These are phyloP conservation scores for Streptanthus diversifolius DNA, from an alignment of 345 rosid species.

Conservation along the genomic window DNA sequence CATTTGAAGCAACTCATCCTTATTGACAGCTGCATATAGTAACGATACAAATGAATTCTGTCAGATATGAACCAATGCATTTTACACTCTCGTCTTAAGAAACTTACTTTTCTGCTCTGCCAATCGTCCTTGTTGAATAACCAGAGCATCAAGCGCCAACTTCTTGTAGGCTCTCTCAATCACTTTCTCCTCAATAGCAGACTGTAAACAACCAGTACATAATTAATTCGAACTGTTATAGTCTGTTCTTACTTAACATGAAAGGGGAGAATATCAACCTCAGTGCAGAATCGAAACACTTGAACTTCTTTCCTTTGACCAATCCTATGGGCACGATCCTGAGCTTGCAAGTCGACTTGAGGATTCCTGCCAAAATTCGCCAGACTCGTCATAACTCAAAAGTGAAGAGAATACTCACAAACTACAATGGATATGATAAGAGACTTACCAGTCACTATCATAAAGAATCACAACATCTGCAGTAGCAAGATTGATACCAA, in stretches of 20 bases:
- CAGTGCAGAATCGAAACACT: conserved; percentile 97
- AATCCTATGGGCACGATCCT: conserved; percentile 99
- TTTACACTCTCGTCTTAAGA: neutral
- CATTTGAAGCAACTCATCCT: conserved; percentile 99
- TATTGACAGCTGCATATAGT: conserved; percentile 73
- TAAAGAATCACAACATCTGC: conserved; percentile 99
- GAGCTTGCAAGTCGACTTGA: conserved; percentile 99
- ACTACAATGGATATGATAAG: conserved; percentile 1
- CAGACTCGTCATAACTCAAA: conserved; percentile 27
- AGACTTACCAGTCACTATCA: conserved; percentile 92
- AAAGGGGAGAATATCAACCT: conserved; percentile 45
- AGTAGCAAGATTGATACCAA: conserved; percentile 98
- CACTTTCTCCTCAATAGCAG: conserved; percentile 97
- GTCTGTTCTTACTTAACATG: neutral
- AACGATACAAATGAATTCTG: neutral
- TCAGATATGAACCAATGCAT: neutral
- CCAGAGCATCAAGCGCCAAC: conserved; percentile 97
- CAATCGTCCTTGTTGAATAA: conserved; percentile 93
- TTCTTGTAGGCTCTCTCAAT: conserved; percentile 98
- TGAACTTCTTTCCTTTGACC: conserved; percentile 99
- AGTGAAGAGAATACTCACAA: neutral
- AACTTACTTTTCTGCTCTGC: conserved; percentile 95
- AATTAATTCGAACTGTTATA: neutral
- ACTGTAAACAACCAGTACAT: conserved; percentile 49
- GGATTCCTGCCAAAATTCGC: conserved; percentile 70